Evolutionary conservation across 139 green algal species (phyloP).

Genomic region (Dunaliella primolecta): DNA sequence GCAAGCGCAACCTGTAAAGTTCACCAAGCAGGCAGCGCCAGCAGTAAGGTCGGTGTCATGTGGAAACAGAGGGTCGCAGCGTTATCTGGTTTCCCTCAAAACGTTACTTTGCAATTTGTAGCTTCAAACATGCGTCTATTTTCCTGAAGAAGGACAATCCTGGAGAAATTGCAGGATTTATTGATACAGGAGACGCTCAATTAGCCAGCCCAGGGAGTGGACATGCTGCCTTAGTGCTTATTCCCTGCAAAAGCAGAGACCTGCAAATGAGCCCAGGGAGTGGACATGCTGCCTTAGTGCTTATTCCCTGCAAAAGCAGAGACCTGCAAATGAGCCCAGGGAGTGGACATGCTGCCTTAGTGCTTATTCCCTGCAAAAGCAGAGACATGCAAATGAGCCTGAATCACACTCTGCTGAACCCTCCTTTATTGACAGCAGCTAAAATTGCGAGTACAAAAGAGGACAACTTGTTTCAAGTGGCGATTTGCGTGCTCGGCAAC

Average conservation of each 20-base stretch:
- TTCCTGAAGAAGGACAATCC: not conserved
- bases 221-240: not conserved
- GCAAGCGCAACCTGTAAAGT: constrained; percentile 78
- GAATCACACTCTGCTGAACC: no score
- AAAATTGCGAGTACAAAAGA: no score
- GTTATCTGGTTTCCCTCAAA: not conserved
- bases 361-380: not conserved
- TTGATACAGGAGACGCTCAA: not conserved
- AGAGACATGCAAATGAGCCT: no score
- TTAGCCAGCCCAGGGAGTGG: no score
- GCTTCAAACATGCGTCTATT: not conserved
- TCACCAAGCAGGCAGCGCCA: constrained; percentile 55
- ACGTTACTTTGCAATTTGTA: not conserved
- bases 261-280: no score
- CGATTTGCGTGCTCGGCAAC: no score
- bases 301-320: not conserved
- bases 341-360: not conserved
- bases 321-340: no score
- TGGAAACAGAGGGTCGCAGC: not conserved
- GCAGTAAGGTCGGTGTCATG: not conserved
- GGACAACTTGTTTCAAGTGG: no score
- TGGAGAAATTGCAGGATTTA: not conserved
- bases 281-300: not conserved
- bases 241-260: not conserved
- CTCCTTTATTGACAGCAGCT: no score